Conservation (phyloP, 2,329 filamentous ascomycete species). For the Calonectria pteridis region DNA sequence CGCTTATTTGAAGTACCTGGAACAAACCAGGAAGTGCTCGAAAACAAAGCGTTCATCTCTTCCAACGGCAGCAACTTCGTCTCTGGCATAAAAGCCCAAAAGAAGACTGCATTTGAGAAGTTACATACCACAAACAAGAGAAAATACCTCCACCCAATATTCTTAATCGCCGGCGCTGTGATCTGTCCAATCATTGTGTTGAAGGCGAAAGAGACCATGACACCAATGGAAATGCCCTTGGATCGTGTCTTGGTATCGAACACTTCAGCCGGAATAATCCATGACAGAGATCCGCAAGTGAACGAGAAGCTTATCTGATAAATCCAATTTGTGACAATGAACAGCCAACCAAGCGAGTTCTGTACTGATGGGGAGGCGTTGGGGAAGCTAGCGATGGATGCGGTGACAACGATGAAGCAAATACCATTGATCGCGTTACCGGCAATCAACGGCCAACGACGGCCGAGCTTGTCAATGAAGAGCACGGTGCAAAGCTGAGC, state of each 20-base stretch:
- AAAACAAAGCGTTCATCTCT: slow-evolving; percentile 75
- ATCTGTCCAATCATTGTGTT: slow-evolving; percentile 78
- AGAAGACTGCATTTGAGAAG: slow-evolving; percentile 55
- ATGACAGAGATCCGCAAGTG: slow-evolving; percentile 74
- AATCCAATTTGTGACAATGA: slow-evolving; percentile 78
- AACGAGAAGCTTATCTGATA: slow-evolving; percentile 82
- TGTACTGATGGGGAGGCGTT: neutral
- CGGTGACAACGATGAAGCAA: slow-evolving; percentile 53
- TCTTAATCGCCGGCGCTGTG: slow-evolving; percentile 59
- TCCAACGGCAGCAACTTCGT: slow-evolving; percentile 74
- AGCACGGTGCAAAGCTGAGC: slow-evolving; percentile 76
- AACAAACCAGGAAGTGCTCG: slow-evolving; percentile 18
- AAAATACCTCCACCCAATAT: slow-evolving; percentile 59
- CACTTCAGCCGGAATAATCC: slow-evolving; percentile 75
- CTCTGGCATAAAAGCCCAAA: slow-evolving; percentile 76
- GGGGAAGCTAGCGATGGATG: slow-evolving; percentile 30
- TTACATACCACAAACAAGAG: slow-evolving; percentile 50
- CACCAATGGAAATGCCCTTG: slow-evolving; percentile 80
- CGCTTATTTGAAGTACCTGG: neutral
- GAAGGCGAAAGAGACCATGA: slow-evolving; percentile 79
- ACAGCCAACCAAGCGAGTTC: slow-evolving; percentile 68
- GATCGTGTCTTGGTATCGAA: slow-evolving; percentile 81
- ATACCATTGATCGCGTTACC: slow-evolving; percentile 78
- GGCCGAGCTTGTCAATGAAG: slow-evolving; percentile 76
- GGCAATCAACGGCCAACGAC: slow-evolving; percentile 76